Evolutionary conservation across 2,329 filamentous ascomycete genomes (phyloP), one percentile per base, ranked within the genome.

Genomic region (Aureobasidium zeae): DNA sequence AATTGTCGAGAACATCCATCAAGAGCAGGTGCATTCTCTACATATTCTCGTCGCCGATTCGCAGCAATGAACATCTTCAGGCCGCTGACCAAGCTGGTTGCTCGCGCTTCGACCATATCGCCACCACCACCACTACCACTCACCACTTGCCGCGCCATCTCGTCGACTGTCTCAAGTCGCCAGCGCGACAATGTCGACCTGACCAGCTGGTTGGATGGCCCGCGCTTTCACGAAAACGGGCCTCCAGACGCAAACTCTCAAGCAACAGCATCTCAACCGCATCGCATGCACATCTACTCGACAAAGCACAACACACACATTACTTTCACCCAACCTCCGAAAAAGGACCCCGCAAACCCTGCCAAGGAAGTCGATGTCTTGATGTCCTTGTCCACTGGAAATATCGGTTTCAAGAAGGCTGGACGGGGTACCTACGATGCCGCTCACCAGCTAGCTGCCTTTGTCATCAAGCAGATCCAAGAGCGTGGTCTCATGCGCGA

Each of bases 281-380:
- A 86, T 68, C 86, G 94, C 62, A 74, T 98, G 51, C 86, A 94
- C 68, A 72, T 98, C 61, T 89, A 79, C 66, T 69, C 83, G 20
- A 81, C 84, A 62, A 93, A 86, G 68, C 91, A 95, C 75, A 98
- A 98, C 69, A 91, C 86, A 15, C 86, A 96, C 65, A 76, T 98
- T 56, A 95, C 88, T 1, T 76, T 95, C 52, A 86, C 87, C 16
- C 80, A 81, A 57, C 88, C 91, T 20, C 44, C 55, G 4, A 45
- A 43, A 30, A 56, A 53, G 4, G 54, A 52, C 12, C 47, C 56
- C 7, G 52, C 46, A 10, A 54, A 57, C 80, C 86, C 61, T 74
- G 82, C 55, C 26, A 52, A 58, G 47, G 51, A 55, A 46, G 49
- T 59, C 35, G 76, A 86, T 51, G 76, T 86, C 20, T 75, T 96